Percentiles rank a stretch among this genome's conserved stretches.
Conservation (phyloP, 371 early-diverging fungal species). For the Apophysomyces trapeziformis region DNA sequence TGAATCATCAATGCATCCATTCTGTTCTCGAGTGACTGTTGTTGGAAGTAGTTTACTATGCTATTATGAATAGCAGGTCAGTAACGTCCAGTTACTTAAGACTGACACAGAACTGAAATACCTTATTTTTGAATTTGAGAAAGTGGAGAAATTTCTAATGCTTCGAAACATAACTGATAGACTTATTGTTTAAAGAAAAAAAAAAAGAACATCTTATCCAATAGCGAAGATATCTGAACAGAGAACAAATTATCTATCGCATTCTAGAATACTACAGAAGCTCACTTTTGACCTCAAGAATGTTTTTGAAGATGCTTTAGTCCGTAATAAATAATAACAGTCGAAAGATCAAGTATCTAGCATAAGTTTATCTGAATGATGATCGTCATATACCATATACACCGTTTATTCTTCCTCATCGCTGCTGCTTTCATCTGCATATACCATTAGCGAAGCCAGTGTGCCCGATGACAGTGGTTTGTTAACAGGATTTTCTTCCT, state of each 20-base stretch:
- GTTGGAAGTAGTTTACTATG: neutral
- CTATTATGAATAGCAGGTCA: neutral
- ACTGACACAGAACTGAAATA: neutral
- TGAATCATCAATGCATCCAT: conserved; percentile 3
- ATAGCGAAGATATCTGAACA: no score
- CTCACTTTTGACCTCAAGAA: neutral
- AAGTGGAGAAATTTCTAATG: no score
- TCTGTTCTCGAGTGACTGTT: neutral
- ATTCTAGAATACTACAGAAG: neutral
- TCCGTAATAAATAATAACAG: neutral
- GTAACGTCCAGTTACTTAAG: no score
- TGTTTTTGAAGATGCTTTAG: no score
- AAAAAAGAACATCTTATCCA: no score
- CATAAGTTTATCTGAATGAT: neutral
- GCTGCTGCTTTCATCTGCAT: conserved; percentile 36
- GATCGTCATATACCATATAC: neutral
- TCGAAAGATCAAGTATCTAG: neutral
- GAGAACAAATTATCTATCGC: neutral
- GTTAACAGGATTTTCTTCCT: conserved; percentile 13
- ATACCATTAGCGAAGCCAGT: conserved; percentile 31
- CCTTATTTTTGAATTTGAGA: no score
- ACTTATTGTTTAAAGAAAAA: no score
- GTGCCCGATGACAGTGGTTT: conserved; percentile 1
- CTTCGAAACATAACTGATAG: no score
- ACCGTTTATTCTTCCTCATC: conserved; percentile 21